Evolutionary conservation across 2,329 filamentous ascomycete genomes (phyloP).

Genomic region (Corinectria fuckeliana): DNA sequence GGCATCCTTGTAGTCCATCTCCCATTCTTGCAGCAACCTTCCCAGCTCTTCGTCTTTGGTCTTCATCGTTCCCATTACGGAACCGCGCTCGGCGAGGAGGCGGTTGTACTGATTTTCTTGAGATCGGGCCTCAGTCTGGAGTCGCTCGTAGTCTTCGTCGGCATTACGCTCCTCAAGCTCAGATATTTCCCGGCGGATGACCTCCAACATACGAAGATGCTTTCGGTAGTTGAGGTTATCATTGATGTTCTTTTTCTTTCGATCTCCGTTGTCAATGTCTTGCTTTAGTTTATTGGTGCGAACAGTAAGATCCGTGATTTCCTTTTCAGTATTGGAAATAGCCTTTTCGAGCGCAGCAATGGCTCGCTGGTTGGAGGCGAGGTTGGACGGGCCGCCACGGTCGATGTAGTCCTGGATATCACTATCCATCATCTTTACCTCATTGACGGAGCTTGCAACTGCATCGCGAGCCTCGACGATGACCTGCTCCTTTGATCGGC

Average conservation of each 20-base stretch:
- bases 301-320: slow-evolving; percentile 70
- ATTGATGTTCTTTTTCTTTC: slow-evolving; percentile 82
- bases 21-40: slow-evolving; percentile 78
- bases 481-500: slow-evolving; percentile 74
- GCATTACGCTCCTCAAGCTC: slow-evolving; percentile 81
- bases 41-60: slow-evolving; percentile 83
- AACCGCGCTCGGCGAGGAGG: slow-evolving; percentile 74
- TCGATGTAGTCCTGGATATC: slow-evolving; percentile 84
- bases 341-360: slow-evolving; percentile 72
- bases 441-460: slow-evolving; percentile 76
- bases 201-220: slow-evolving; percentile 71
- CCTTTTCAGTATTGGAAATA: slow-evolving; percentile 69
- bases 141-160: slow-evolving; percentile 79
- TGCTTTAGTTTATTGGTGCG: slow-evolving; percentile 80
- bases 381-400: slow-evolving; percentile 73
- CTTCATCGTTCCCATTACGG: slow-evolving; percentile 78
- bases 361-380: slow-evolving; percentile 72
- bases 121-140: slow-evolving; percentile 70
- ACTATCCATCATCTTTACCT: slow-evolving; percentile 75
- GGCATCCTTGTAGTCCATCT: slow-evolving; percentile 86
- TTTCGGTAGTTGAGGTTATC: slow-evolving; percentile 90
- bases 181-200: slow-evolving; percentile 71
- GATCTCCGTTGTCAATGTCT: slow-evolving; percentile 78
- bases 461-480: slow-evolving; percentile 74
- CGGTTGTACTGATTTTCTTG: slow-evolving; percentile 73